Base-by-base conservation (phyloP, 306 rosid genomes). In the Quercus wislizeni region DNA sequence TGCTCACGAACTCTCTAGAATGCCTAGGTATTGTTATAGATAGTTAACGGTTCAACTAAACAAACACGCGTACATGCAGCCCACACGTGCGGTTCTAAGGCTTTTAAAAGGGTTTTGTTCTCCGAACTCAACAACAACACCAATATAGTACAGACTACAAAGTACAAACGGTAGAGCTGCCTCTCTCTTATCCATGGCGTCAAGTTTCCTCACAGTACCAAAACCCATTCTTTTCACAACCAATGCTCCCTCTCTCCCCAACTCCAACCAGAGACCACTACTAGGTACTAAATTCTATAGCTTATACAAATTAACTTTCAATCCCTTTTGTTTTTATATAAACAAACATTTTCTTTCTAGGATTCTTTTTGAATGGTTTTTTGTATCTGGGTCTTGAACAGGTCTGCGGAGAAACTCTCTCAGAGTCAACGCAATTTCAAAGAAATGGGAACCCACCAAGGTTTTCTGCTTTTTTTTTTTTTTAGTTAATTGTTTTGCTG, bases 371-470 rank as follows among this genome's bases (percentile, higher is more conserved):
- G 28, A 59, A 71, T 30, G 13, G 68, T 13, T 79, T 80, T 62
- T 80, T 62, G 31, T 72, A 54, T 70, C 23, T 79, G 83, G 76
- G 55, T 80, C 41, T 43, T 71, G n/a, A 49, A 33, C 81, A 94
- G 98, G 84, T 76, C 73, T 79, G 54, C 84, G 79, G 77, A 92
- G 88, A 73, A 85, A 58, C 82, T 88, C 91, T 18, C 78, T 89
- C 68, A 88, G 86, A 85, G 69, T 95, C 56, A 77, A 74, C 38
- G 98, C 98, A 33, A 59, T 84, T 68, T 33, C 90, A 46, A 89
- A 80, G 83, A 89, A 83, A 88, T 91, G 87, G 92, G 97, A 94
- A 78, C 95, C 97, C 55, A 18, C 89, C 25, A 81, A 91, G 89
- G 96, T 89, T 56, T 77, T 1, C 18, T 33, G 23, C 10, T 71